Evolutionary conservation across 768 basidiomycete species (phyloP), one percentile per base, ranked within the genome.

Genomic region (Cantharellus anzutake): DNA sequence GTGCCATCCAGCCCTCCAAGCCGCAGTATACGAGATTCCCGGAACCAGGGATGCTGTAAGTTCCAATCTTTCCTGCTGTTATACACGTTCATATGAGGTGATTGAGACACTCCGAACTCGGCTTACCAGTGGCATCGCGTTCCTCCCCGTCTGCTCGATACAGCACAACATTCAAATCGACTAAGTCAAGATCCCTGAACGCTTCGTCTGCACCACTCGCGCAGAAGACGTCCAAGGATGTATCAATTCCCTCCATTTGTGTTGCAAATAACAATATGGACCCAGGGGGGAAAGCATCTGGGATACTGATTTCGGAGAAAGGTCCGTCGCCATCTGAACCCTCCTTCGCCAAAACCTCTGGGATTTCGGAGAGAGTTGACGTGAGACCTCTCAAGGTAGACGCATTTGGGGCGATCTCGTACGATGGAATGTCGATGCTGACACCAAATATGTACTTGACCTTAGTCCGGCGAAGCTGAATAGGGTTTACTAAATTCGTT

Each of bases 1-100:
- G 82, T 64, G 83, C 79, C 91, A 99, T 97, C 91, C 93, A 99
- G 1, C 96, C 96, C 67, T 98, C 90, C 57, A 98, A 70, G 16
- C 96, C 96, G 66, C 93, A 97, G 70, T 97, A 99, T 5, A 79
- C 81, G 69, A 92, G 73, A 61, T 78, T 77, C 0, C 86, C 90
- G 34, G 79, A 66, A 34, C 76, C 79, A 3, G 93, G 87, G 41
- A 99, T 72, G 53, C 83, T 77, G 70, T 98, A 98, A 1, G 74
- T 78, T 2, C 96, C 93, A 67, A 83, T 81, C 62, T 81, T 78
- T 1, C 88, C 88, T 2, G 70, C 73, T 71, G 53, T 0, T 34
- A 4, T 11, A 41, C 56, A 42, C 39, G 4, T 40, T 4, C 7
- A 55, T 55, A 11, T 14, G 52, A 11, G 44, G 11, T 11, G 44